A percentile compares a stretch with the other conserved stretches of the same genome.
Conservation (phyloP, 805 yeast species). For the Yarrowia alimentaria region DNA sequence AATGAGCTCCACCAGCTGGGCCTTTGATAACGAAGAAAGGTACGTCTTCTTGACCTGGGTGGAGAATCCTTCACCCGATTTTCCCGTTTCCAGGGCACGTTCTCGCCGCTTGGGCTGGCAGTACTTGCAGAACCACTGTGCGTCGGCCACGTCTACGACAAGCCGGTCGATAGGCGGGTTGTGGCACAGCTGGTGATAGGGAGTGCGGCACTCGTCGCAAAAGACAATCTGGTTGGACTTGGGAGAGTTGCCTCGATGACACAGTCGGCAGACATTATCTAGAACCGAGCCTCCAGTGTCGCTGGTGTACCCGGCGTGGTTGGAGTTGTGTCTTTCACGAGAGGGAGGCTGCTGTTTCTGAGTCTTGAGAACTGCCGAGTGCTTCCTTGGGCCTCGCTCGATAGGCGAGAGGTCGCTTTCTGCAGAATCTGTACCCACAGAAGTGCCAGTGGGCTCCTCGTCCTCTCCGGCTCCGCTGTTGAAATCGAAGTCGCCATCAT, state of each 20-base stretch:
- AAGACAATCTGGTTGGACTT: constrained; percentile 42
- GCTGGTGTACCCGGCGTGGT: constrained; percentile 20
- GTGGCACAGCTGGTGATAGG: constrained; percentile 45
- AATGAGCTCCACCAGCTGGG: constrained; percentile 44
- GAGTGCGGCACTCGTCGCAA: constrained; percentile 44
- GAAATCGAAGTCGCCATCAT: constrained; percentile 27
- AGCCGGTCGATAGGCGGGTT: constrained; percentile 43
- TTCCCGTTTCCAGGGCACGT: constrained; percentile 42
- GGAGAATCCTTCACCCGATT: constrained; percentile 39
- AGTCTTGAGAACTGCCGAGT: constrained; percentile 9
- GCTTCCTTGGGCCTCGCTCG: constrained; percentile 13
- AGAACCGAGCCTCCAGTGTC: constrained; percentile 22
- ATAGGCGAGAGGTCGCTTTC: constrained; percentile 11
- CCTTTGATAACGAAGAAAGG: constrained; percentile 41
- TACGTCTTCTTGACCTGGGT: constrained; percentile 43
- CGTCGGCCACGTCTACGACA: constrained; percentile 43
- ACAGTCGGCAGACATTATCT: constrained; percentile 40
- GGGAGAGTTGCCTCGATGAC: constrained; percentile 42
- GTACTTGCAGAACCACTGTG: constrained; percentile 44
- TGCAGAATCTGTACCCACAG: constrained; percentile 21
- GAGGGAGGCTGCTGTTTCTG: constrained; percentile 12
- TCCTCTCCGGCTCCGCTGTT: constrained; percentile 19
- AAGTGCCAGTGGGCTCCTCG: constrained; percentile 21
- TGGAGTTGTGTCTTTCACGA: constrained; percentile 20
- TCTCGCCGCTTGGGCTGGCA: constrained; percentile 42